Base-by-base conservation (phyloP, 1,284 basidiomycete species). In the Rhodotorula sp. region DNA sequence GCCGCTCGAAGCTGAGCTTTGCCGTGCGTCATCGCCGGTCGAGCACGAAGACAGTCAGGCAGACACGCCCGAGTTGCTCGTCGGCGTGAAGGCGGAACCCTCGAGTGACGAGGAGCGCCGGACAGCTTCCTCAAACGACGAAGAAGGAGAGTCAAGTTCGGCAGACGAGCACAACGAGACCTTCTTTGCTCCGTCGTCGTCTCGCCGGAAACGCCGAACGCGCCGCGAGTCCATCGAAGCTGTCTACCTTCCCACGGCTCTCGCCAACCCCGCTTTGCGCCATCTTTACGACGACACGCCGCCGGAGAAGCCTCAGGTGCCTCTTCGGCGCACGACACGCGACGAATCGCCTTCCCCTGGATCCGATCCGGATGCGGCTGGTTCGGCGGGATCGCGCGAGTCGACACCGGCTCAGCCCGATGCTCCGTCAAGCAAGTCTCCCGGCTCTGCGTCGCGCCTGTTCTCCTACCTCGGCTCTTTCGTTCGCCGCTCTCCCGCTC, bases 211-310 rank as follows among this genome's bases (percentile, higher is more conserved):
- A 13, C 58, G 65, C 18, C 52, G 65, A 10, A 22, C 50, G 18
- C 62, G 67, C 11, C 48, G 64, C 13, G 22, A 54, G 6, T 68
- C 70, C n/a, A 65, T 68, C 59, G 66, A 59, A 50, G 48, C 65
- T n/a, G 62, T 62, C 6, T 62, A 63, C 20, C 65, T 61, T 10
- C 72, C 72, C 5, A 69, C 64, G 0, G 70, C 70, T 15, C 70
- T 74, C 46, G 66, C 70, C 22, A 67, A 69, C 28, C 59, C 65
- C 15, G 56, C 63, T 2, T 61, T 74, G 34, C 59, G 70, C 4
- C 70, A 74, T 52, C 62, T 74, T 15, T 74, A 67, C 44, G 72
- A 72, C 37, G 70, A 65, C 20, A 54, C 63, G 1, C 63, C 63
- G 22, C 63, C 64, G 26, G 71, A 62, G 48, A 73, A 73, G 52